phyloP scores from a whole-genome alignment of 345 rosid species.

The Barbarea vulgaris region DNA sequence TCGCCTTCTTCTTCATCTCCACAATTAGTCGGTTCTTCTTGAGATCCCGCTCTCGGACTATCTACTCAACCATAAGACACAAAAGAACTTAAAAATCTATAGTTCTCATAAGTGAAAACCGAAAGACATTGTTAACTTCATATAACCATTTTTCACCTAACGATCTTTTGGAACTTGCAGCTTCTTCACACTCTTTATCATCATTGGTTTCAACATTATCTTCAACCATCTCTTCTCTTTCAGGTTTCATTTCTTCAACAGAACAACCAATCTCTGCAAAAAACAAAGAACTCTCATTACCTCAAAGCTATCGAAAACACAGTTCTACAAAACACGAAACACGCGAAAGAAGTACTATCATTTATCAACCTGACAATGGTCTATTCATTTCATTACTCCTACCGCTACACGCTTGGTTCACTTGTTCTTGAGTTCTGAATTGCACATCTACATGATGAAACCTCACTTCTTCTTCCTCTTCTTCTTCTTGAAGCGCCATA shows the following conservation, averaged over 20 bases:
- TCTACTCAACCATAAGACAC: conserved; percentile 36
- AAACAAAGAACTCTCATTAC: conserved; percentile 19
- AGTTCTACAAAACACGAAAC: neutral
- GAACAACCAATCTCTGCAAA: conserved; percentile 42
- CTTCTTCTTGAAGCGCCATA: conserved; percentile 31
- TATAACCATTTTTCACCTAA: conserved; percentile 40
- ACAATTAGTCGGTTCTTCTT: conserved; percentile 28
- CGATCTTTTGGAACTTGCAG: conserved; percentile 23
- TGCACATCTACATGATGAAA: conserved; percentile 21
- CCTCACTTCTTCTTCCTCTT: conserved; percentile 1
- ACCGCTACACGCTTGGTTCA: conserved; percentile 25
- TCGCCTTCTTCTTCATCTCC: conserved; percentile 38
- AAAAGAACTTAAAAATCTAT: neutral
- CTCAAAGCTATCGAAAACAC: neutral
- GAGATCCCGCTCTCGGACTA: conserved; percentile 35
- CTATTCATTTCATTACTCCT: conserved; percentile 38
- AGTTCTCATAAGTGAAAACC: neutral
- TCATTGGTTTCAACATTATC: conserved; percentile 22
- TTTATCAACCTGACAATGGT: conserved; percentile 30
- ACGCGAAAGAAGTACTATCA: neutral
- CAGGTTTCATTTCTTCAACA: conserved; percentile 34
- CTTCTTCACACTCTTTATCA: conserved; percentile 29
- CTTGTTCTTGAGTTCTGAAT: conserved; percentile 35
- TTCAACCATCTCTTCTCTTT: conserved; percentile 23
- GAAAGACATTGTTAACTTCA: neutral